Percentiles rank a stretch among this genome's conserved stretches.
These are phyloP conservation scores for Hamigera avellanea DNA, from an alignment of 495 filamentous ascomycete genomes.

Conservation along the genomic window DNA sequence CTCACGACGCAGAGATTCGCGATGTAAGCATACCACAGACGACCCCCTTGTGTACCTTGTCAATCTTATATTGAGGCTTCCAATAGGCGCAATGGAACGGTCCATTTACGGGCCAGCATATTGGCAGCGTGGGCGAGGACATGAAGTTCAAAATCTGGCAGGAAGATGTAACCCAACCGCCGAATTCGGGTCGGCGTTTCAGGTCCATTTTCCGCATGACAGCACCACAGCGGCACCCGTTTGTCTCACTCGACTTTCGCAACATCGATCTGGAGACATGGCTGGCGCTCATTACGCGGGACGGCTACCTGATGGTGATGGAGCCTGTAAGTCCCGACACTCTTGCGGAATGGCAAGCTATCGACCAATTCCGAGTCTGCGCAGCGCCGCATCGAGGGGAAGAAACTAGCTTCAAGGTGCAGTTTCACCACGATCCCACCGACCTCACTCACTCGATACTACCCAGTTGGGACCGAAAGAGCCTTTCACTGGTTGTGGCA, in stretches of 20 bases:
- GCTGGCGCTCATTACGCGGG: constrained; percentile 70
- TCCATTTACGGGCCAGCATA: constrained; percentile 47
- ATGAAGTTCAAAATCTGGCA: constrained; percentile 83
- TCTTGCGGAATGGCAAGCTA: constrained; percentile 57
- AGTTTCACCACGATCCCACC: constrained; percentile 72
- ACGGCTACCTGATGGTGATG: constrained; percentile 66
- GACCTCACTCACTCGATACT: constrained; percentile 64
- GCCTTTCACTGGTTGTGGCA: constrained; percentile 68
- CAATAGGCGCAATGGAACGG: constrained; percentile 69
- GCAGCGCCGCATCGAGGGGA: constrained; percentile 53
- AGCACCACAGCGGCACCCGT: constrained; percentile 47
- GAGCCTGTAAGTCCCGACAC: constrained; percentile 84
- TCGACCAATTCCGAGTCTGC: constrained; percentile 61
- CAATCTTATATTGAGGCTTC: constrained; percentile 4
- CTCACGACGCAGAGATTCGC: constrained; percentile 82
- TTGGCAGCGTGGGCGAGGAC: constrained; percentile 69
- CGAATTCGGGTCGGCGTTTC: constrained; percentile 66
- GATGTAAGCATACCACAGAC: constrained; percentile 44
- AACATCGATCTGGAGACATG: constrained; percentile 64
- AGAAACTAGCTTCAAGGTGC: constrained; percentile 75
- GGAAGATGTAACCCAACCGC: constrained; percentile 66
- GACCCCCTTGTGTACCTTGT: background rate
- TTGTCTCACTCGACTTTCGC: constrained; percentile 71
- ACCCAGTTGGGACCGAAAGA: constrained; percentile 64
- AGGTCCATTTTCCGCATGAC: constrained; percentile 46